Percentiles rank a stretch among this genome's conserved stretches.
Evolutionary conservation across 192 early-diverging fungal species (phyloP).

Genomic region (Gigaspora rosea): DNA sequence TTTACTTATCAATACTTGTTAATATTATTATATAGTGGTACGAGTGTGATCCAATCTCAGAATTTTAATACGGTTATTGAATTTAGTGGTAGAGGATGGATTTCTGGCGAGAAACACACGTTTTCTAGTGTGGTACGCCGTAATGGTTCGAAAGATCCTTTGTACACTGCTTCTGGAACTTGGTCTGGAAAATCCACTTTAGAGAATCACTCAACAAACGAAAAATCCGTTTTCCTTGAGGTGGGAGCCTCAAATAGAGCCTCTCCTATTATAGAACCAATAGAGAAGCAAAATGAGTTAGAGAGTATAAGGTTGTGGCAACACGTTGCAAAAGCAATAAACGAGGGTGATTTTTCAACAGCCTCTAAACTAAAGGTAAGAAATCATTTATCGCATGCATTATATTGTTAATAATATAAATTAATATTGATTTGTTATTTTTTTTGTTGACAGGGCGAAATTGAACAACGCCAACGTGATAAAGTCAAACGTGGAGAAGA

Average conservation of each 20-base stretch:
- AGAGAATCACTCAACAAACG: constrained; percentile 52
- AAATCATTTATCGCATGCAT: neutral
- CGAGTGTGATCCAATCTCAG: constrained; percentile 61
- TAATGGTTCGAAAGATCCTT: constrained; percentile 32
- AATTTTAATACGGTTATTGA: constrained; percentile 69
- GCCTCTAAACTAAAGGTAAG: constrained; percentile 65
- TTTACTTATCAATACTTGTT: constrained; percentile 9
- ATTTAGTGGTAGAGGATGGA: constrained; percentile 73
- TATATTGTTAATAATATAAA: neutral
- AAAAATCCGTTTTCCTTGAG: constrained; percentile 61
- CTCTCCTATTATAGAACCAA: constrained; percentile 58
- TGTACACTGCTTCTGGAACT: constrained; percentile 53
- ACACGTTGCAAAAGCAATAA: constrained; percentile 66
- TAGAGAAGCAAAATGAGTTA: constrained; percentile 58
- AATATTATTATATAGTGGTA: constrained; percentile 41
- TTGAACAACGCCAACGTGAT: constrained; percentile 33
- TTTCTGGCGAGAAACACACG: constrained; percentile 79
- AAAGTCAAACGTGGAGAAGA: constrained; percentile 33
- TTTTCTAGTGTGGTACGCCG: constrained; percentile 61
- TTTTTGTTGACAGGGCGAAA: constrained; percentile 6
- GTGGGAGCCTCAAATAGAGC: constrained; percentile 50
- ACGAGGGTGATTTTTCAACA: constrained; percentile 62
- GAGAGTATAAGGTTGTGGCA: constrained; percentile 76
- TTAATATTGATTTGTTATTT: constrained; percentile 2
- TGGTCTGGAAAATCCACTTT: constrained; percentile 69